These are phyloP conservation scores for Crithidia acanthocephali DNA, from an alignment of 208 protist species.

Conservation along the genomic window DNA sequence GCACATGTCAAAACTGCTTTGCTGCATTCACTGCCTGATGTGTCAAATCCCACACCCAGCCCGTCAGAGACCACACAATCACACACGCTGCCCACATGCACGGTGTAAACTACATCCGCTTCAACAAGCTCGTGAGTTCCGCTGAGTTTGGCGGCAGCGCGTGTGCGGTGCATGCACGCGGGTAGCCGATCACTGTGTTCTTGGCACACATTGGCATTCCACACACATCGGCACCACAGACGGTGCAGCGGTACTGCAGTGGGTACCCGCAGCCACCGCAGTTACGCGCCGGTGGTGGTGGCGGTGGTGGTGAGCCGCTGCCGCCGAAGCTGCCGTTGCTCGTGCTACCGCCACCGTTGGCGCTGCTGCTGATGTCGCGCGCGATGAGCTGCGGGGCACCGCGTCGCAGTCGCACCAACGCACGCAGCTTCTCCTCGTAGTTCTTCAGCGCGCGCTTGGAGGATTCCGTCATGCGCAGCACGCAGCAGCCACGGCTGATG, in stretches of 20 bases:
- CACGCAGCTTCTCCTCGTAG: slow-evolving; percentile 69
- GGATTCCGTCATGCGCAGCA: slow-evolving; percentile 47
- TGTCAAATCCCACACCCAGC: too few species aligned
- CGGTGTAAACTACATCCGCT: too few species aligned
- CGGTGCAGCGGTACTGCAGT: slow-evolving; percentile 61
- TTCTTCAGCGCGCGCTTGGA: slow-evolving; percentile 53
- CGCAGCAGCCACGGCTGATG: slow-evolving; percentile 59
- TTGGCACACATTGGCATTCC: slow-evolving; percentile 48
- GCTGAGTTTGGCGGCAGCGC: neutral
- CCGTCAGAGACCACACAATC: too few species aligned
- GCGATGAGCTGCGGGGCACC: slow-evolving; percentile 49
- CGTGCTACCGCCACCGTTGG: neutral
- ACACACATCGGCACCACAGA: slow-evolving; percentile 79
- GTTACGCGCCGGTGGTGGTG: slow-evolving; percentile 23
- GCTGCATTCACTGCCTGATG: too few species aligned
- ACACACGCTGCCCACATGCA: too few species aligned
- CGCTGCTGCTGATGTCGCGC: neutral
- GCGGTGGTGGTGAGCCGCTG: neutral
- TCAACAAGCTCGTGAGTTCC: neutral
- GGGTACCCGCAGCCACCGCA: slow-evolving; percentile 59
- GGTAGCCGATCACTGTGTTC: slow-evolving; percentile 59
- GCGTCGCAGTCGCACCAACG: slow-evolving; percentile 38
- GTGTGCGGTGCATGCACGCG: slow-evolving; percentile 49
- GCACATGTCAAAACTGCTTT: too few species aligned
- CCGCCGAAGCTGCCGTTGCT: neutral